phyloP scores from a whole-genome alignment of 345 rosid species.

The Reutealis trisperma region DNA sequence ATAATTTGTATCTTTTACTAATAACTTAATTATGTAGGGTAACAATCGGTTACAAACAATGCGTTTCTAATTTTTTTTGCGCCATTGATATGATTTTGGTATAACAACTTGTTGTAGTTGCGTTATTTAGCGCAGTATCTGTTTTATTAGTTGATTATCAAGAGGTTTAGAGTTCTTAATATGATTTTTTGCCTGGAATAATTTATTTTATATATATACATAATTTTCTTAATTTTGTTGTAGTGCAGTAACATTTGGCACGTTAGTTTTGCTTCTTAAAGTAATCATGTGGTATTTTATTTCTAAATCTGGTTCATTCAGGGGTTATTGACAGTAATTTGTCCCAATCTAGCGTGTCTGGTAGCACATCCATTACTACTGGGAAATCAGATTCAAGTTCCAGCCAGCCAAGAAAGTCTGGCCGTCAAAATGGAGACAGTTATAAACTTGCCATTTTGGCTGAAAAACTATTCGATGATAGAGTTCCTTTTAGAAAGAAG shows the following conservation, averaged over 20 bases:
- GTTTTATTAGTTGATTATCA: too few relatives aligned
- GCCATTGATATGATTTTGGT: background rate
- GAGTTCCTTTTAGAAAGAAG: slow-evolving; percentile 50
- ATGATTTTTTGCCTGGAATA: background rate
- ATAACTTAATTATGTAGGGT: background rate
- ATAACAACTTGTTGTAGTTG: background rate
- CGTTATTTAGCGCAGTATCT: background rate
- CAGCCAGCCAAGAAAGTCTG: slow-evolving; percentile 10
- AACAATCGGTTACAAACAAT: background rate
- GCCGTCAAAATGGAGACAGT: slow-evolving; percentile 11
- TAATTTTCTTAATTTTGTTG: background rate
- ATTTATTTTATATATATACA: background rate
- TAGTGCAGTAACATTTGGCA: background rate
- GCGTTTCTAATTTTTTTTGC: too few relatives aligned
- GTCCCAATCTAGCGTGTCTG: slow-evolving; percentile 10
- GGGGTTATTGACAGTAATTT: slow-evolving; percentile 13
- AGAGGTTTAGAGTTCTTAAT: background rate
- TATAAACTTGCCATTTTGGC: slow-evolving; percentile 27
- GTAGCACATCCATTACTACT: slow-evolving; percentile 32
- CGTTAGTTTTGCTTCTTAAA: background rate
- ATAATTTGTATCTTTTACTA: background rate
- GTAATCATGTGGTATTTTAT: background rate
- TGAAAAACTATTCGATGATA: slow-evolving; percentile 47
- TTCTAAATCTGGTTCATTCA: slow-evolving; percentile 12
- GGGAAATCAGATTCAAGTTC: slow-evolving; percentile 28